Base-by-base conservation (phyloP, 164 flowering plant species). In the Protea cynaroides region DNA sequence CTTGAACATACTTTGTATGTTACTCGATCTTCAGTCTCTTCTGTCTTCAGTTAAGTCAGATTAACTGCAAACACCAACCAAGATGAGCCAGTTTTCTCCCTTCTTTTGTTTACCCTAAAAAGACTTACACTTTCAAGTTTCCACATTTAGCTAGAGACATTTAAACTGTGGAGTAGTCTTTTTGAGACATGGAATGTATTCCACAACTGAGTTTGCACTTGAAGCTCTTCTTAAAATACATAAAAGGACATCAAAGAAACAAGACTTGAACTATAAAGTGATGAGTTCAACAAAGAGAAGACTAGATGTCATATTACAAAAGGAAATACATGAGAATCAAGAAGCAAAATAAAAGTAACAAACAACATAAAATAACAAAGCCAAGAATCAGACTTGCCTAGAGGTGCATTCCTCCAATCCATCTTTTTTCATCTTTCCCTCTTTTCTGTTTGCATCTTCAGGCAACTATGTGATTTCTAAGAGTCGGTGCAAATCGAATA, bases 351-450 rank as follows among this genome's bases (percentile, higher is more conserved):
- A 17, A 50, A 49, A 14, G 24, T 29, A 29, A 25, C 34, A n/a
- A n/a, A 29, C 15, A n/a, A 51, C 17, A 49, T 13, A 34, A 50
- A 25, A 8, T 14, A 51, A 62, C 34, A 29, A 29, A 62, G 65
- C 65, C 65, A 62, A 62, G 65, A 18, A 29, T 62, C 53, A 62
- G 65, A 62, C 65, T 62, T 62, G 65, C 65, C 65, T 62, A 62
- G 21, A 62, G 56, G 56, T 52, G 25, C 25, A 60, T 23, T 44
- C 52, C 40, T 23, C 25, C 40, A 56, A 4, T 25, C 1, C 38
- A 56, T 56, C 21, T 56, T 38, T 56, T 17, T 56, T 56, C 10
- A 38, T 56, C 25, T 14, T 25, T 15, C 9, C 25, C 6, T 25
- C 18, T 34, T 13, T 25, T 25, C 37, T 56, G 18, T 29, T 29